phyloP scores from a whole-genome alignment of 2,329 filamentous ascomycete species.

The Ampelomyces quisqualis region DNA sequence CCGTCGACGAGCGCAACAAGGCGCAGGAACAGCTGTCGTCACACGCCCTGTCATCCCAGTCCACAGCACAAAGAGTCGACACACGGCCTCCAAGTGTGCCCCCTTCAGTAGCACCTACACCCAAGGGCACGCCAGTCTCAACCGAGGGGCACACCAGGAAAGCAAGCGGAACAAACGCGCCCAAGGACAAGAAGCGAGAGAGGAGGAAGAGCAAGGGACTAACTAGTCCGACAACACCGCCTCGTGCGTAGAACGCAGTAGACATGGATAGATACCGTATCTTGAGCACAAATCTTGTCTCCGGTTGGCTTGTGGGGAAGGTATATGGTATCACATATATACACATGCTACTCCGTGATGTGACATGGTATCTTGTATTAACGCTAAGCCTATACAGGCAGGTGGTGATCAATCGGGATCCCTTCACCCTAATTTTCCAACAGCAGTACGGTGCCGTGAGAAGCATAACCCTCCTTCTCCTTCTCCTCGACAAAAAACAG shows the following conservation, averaged over 20 bases:
- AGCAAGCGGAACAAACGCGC: constrained; percentile 27
- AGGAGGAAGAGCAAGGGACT: constrained; percentile 44
- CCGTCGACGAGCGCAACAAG: constrained; percentile 45
- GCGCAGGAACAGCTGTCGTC: constrained; percentile 37
- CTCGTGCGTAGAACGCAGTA: not conserved
- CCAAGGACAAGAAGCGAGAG: constrained; percentile 35
- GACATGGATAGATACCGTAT: no score
- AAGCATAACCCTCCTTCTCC: no score
- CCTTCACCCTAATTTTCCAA: no score
- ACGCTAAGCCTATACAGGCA: no score
- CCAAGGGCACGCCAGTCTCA: constrained; percentile 26
- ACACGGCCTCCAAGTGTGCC: constrained; percentile 26
- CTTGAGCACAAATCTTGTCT: no score
- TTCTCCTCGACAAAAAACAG: no score
- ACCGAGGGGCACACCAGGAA: constrained; percentile 25
- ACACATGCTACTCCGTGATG: no score
- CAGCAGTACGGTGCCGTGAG: no score
- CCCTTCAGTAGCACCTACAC: constrained; percentile 33
- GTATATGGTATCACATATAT: no score
- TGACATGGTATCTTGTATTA: no score
- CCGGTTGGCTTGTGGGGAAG: no score
- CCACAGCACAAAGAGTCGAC: constrained; percentile 15
- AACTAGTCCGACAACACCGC: constrained; percentile 36
- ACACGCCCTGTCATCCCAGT: constrained; percentile 18
- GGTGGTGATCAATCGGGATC: no score